These are phyloP conservation scores for Talaromyces atroroseus DNA, from an alignment of 2,329 filamentous ascomycete genomes.

Conservation along the genomic window DNA sequence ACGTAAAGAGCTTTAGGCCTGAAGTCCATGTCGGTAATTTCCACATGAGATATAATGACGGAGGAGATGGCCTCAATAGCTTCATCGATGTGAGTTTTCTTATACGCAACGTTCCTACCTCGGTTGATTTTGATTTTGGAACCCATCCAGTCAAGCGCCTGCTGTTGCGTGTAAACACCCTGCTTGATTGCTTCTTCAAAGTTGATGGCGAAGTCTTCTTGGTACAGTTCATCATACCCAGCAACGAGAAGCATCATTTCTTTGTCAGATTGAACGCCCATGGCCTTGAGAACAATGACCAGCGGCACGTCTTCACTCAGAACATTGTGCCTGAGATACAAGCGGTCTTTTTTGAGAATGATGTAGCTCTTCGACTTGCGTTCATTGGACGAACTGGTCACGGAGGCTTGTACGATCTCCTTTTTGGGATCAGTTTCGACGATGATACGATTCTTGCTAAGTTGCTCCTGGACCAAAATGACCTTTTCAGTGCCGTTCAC, in stretches of 20 bases:
- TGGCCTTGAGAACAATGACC: constrained; percentile 83
- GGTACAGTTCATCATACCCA: constrained; percentile 79
- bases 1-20: constrained; percentile 96
- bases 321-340: constrained; percentile 87
- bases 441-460: constrained; percentile 98
- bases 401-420: constrained; percentile 87
- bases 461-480: constrained; percentile 94
- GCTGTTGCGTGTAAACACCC: constrained; percentile 85
- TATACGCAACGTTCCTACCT: constrained; percentile 51
- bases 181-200: constrained; percentile 86
- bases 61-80: constrained; percentile 88
- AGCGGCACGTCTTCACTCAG: constrained; percentile 92
- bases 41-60: constrained; percentile 90
- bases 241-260: constrained; percentile 90
- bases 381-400: constrained; percentile 96
- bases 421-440: constrained; percentile 92
- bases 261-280: constrained; percentile 89
- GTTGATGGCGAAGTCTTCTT: constrained; percentile 92
- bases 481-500: constrained; percentile 98
- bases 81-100: constrained; percentile 81
- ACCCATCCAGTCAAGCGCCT: constrained; percentile 90
- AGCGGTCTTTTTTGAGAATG: constrained; percentile 84
- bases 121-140: constrained; percentile 81
- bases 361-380: constrained; percentile 98
- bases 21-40: constrained; percentile 86